Evolutionary conservation across 352 stramenopile genomes (phyloP), one percentile per base, ranked within the genome.

Genomic region (Phytopythium ostracodes): DNA sequence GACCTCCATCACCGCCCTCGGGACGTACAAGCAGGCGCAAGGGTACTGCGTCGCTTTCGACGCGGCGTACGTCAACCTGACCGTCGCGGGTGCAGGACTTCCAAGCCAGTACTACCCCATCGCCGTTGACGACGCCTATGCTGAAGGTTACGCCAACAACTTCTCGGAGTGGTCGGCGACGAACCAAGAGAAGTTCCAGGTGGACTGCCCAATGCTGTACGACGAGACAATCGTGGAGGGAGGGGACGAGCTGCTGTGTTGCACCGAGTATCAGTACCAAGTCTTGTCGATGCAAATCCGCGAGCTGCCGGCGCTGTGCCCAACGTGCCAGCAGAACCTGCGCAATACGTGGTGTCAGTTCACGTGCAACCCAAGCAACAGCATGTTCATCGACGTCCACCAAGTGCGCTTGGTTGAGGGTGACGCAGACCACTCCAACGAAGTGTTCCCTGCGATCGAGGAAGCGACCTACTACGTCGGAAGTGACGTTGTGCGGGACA

Each of bases 331-430:
- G 67, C 66, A 88, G 54, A 91, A 91, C 50, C 60, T 91, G 56
- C 77, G 76, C 54, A 91, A 92, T 58, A 64, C 92, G 42, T 92
- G 81, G 81, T 94, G 83, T 67, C 83, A 92, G 52, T 90, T 87
- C 56, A 80, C 79, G 8, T 94, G 85, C 63, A 84, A 87, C 62
- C 85, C 85, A 12, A 94, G 66, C 67, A 91, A 94, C 65, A 87
- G 77, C 47, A 67, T 87, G 65, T 94, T 89, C 49, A 65, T 94
- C 51, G 78, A 92, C 14, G 76, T 88, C 22, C 73, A 75, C 2
- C 79, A 91, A 47, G 81, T 94, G 2, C 77, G 79, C 6, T 65
- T 94, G 18, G 72, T 89, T 62, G 55, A 74, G 20, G 76, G 79
- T 53, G 80, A 92, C 55, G 51, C 56, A 1, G 66, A 72, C 3